Percentiles rank a stretch among this genome's conserved stretches.
Evolutionary conservation across 192 early-diverging fungal genomes (phyloP).

Genomic region (Rhizophagus prolifer): DNA sequence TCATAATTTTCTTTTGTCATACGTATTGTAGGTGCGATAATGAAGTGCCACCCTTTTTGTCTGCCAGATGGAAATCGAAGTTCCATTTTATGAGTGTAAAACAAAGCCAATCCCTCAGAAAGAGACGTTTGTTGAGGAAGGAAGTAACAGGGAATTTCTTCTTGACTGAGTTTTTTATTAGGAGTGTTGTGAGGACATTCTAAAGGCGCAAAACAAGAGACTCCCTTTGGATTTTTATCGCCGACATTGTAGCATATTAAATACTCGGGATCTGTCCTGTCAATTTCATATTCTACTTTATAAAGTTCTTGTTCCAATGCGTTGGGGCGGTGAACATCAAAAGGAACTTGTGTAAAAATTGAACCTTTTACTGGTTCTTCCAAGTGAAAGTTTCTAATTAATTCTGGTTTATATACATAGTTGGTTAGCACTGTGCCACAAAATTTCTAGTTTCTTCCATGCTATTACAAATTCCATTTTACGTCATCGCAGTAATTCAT

Average conservation of each 20-base stretch:
- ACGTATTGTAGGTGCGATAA: neutral
- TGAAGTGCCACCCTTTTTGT: neutral
- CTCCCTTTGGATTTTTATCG: neutral
- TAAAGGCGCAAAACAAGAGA: constrained; percentile 1
- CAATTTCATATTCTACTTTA: no score
- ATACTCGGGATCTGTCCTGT: no score
- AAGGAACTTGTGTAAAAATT: no score
- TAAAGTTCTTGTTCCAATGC: no score
- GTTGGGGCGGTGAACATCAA: no score
- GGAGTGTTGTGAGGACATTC: neutral
- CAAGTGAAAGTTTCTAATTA: no score
- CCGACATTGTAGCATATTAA: neutral
- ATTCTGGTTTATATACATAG: no score
- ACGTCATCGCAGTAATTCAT: no score
- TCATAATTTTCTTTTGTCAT: neutral
- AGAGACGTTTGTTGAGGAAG: neutral
- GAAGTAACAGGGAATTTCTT: neutral
- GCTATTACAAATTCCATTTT: no score
- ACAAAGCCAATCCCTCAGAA: neutral
- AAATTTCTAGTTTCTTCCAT: no score
- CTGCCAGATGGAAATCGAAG: neutral
- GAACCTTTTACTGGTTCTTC: no score
- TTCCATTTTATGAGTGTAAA: neutral
- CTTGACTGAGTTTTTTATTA: neutral
- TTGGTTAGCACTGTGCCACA: no score